Evolutionary conservation across 106 monocot genomes (phyloP).

Genomic region (Narthecium ossifragum): DNA sequence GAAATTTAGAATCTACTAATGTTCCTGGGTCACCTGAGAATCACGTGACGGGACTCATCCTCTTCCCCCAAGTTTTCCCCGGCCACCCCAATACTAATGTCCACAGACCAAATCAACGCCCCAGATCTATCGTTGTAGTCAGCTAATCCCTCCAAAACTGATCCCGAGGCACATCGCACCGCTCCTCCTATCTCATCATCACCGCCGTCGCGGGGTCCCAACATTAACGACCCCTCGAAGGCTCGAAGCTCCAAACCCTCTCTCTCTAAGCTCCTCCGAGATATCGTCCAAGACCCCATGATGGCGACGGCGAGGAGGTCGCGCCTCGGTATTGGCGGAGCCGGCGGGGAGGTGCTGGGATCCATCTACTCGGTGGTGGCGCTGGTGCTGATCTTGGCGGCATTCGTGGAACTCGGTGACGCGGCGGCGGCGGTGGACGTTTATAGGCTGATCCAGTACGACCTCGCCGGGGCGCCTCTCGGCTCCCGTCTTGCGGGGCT

Average conservation of each 20-base stretch:
- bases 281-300: background rate
- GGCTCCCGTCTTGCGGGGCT: conserved; percentile 78
- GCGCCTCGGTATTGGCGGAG: too few relatives aligned
- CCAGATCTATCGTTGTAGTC: too few relatives aligned
- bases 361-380: conserved; percentile 60
- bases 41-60: too few relatives aligned
- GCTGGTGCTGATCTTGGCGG: conserved; percentile 61
- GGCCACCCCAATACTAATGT: too few relatives aligned
- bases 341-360: conserved; percentile 28
- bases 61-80: too few relatives aligned
- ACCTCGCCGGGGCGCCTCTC: conserved; percentile 71
- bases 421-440: conserved; percentile 94
- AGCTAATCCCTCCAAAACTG: too few relatives aligned
- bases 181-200: background rate
- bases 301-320: conserved; percentile 10
- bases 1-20: too few relatives aligned
- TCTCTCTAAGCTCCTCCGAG: too few relatives aligned
- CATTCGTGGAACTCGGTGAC: conserved; percentile 93
- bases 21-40: too few relatives aligned
- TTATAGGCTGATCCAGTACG: conserved; percentile 96
- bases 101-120: too few relatives aligned
- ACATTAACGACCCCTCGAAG: background rate
- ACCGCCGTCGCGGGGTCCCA: background rate
- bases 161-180: background rate
- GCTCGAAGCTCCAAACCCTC: background rate